These are phyloP conservation scores for Fusarium azukiicola DNA, from an alignment of 2,329 filamentous ascomycete genomes.

Conservation along the genomic window DNA sequence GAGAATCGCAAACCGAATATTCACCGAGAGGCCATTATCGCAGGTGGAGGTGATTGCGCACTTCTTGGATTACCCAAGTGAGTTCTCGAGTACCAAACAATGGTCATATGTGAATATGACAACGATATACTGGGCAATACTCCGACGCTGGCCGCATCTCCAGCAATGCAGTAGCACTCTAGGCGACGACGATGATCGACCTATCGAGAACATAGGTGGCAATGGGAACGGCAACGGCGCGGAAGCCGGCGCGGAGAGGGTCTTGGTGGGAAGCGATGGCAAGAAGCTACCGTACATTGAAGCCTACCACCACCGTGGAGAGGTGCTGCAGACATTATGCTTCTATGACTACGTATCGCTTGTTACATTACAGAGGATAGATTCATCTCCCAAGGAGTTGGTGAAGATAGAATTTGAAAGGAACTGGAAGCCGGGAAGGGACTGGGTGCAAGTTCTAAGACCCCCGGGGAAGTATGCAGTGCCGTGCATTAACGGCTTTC, in stretches of 20 bases:
- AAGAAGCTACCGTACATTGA: conserved; percentile 22
- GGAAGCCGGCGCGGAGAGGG: not conserved
- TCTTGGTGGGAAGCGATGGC: conserved; percentile 3
- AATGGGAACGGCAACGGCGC: not conserved
- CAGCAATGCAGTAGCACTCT: not conserved
- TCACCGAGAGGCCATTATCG: conserved; percentile 13
- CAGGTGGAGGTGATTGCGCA: conserved; percentile 16
- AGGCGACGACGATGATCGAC: not conserved
- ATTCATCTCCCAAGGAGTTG: not conserved
- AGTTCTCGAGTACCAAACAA: conserved; percentile 19
- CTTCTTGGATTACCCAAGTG: conserved; percentile 6
- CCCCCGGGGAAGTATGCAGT: conserved; percentile 10
- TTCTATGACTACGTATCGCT: conserved; percentile 20
- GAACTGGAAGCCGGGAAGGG: conserved; percentile 11
- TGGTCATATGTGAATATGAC: conserved; percentile 30
- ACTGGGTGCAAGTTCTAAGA: conserved; percentile 20
- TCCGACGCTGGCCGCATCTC: not conserved
- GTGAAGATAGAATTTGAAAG: conserved; percentile 23
- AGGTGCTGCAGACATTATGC: conserved; percentile 1
- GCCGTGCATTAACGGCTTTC: conserved; percentile 17
- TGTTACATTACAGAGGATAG: not conserved
- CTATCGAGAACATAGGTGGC: not conserved
- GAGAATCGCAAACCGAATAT: conserved; percentile 20
- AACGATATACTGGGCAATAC: conserved; percentile 23
- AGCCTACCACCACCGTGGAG: conserved; percentile 16